A percentile compares a stretch with the other conserved stretches of the same genome.
Evolutionary conservation across 768 basidiomycete species (phyloP).

Genomic region (Suillus plorans): DNA sequence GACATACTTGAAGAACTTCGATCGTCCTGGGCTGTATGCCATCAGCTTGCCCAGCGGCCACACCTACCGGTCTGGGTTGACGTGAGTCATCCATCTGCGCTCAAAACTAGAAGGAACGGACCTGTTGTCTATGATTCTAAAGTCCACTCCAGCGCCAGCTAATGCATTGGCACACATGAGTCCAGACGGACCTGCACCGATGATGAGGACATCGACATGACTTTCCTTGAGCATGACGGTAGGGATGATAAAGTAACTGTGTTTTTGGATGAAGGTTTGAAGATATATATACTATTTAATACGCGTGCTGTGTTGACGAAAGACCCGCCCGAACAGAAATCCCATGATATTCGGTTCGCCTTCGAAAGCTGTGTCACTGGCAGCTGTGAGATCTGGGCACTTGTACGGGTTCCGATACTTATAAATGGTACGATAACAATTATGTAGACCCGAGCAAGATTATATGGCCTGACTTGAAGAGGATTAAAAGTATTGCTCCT

Average conservation of each 20-base stretch:
- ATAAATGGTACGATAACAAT: neutral
- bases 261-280: neutral
- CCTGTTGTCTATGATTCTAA: conserved; percentile 50
- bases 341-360: neutral
- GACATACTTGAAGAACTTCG: conserved; percentile 49
- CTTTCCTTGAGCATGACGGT: conserved; percentile 24
- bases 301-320: neutral
- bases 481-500: too few relatives aligned
- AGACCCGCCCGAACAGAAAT: neutral
- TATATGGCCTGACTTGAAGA: too few relatives aligned
- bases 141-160: conserved; percentile 40
- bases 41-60: conserved; percentile 52
- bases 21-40: conserved; percentile 56
- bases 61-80: conserved; percentile 35
- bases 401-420: neutral
- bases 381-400: neutral
- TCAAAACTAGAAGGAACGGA: conserved; percentile 13
- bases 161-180: conserved; percentile 68
- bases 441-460: neutral
- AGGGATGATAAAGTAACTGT: neutral
- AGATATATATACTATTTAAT: neutral
- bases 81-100: neutral
- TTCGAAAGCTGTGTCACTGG: neutral
- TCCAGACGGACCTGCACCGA: conserved; percentile 55
- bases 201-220: conserved; percentile 45